Evolutionary conservation across 2,329 filamentous ascomycete species (phyloP).

Genomic region (Ceratocystiopsis sp.): DNA sequence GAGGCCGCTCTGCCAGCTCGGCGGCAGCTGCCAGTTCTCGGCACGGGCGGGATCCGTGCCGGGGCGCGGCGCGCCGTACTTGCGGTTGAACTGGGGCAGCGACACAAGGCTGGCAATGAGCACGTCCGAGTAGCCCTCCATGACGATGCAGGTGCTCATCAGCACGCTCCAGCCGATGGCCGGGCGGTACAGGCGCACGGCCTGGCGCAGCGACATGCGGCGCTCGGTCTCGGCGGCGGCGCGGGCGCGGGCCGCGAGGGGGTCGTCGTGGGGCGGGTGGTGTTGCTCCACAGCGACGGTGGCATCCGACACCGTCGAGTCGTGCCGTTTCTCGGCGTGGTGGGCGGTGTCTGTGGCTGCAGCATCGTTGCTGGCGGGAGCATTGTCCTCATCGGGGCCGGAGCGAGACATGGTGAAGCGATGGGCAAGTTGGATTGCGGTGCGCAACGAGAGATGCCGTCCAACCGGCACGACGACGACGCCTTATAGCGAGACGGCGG

Average conservation of each 20-base stretch:
- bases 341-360: too few species aligned
- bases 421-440: too few species aligned
- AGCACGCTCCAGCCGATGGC: slow-evolving; percentile 69
- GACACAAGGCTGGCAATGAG: slow-evolving; percentile 62
- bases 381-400: too few species aligned
- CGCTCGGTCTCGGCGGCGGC: slow-evolving; percentile 44
- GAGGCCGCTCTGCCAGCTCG: slow-evolving; percentile 44
- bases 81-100: slow-evolving; percentile 33
- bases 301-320: too few species aligned
- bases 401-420: too few species aligned
- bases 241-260: slow-evolving; percentile 28
- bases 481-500: too few species aligned
- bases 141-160: slow-evolving; percentile 79
- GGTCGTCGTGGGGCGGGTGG: too few species aligned
- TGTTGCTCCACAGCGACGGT: too few species aligned
- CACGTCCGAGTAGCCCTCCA: slow-evolving; percentile 79
- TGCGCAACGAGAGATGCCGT: too few species aligned
- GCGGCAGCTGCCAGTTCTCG: slow-evolving; percentile 33
- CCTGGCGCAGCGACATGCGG: slow-evolving; percentile 51
- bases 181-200: slow-evolving; percentile 70
- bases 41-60: slow-evolving; percentile 14
- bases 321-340: too few species aligned
- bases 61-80: slow-evolving; percentile 32
- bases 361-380: too few species aligned
- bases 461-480: too few species aligned